Evolutionary conservation across 345 rosid species (phyloP), one percentile per base, ranked within the genome.

Genomic region (Pugionium cornutum): DNA sequence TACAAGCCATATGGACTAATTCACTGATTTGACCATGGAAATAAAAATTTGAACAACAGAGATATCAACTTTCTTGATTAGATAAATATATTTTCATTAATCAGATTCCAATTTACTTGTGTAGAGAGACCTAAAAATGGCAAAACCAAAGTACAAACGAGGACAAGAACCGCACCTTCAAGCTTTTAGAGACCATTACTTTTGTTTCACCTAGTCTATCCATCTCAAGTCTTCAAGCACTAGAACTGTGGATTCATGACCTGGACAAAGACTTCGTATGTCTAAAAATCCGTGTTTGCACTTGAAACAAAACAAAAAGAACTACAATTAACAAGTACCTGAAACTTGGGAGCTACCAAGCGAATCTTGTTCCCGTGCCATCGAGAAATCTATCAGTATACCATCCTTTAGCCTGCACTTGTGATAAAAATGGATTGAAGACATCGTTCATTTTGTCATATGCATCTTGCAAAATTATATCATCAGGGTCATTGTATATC

Each of bases 331-430:
- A 18, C 18, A 18, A 18, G 18, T 18, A 34, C 40, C 5, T 36
- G 8, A 72, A 64, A 56, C 28, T 29, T 37, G 45, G 6, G 3
- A 52, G 11, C 78, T 76, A 80, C 79, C 83, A 83, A 43, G 87
- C 82, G 64, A 88, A 89, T n/a, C 96, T 88, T 72, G 77, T 79
- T 60, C 98, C 96, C 0, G 84, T 75, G 58, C 99, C 95, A 58
- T 88, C 95, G 32, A 90, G 82, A 78, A 89, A 92, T 33, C 83
- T 87, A 70, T 94, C 97, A 0, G 95, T 86, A 77, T 88, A 87
- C 96, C 99, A 94, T 55, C 99, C 97, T 81, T 85, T 85, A 40
- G 77, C 83, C 36, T 82, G 96, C 55, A 88, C 80, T 75, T 85
- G 85, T 45, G 79, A 68, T 35, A 86, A 45, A 68, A 94, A 82